These are phyloP conservation scores for Phialophora expanda DNA, from an alignment of 2,329 filamentous ascomycete species.

Conservation along the genomic window DNA sequence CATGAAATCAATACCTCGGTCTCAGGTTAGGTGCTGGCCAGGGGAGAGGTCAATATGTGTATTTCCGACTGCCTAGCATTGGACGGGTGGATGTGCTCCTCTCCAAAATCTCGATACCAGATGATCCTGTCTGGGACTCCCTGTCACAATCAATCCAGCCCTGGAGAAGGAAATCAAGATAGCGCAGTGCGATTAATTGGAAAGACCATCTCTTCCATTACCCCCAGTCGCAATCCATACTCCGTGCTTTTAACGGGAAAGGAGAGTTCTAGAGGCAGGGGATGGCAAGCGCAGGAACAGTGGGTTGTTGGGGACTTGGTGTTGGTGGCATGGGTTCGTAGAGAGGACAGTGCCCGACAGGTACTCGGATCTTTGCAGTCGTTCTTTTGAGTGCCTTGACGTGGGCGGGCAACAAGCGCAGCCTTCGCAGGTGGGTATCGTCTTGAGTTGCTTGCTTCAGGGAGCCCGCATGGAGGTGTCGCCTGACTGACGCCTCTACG, in stretches of 20 bases:
- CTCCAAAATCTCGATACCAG: conserved; percentile 2
- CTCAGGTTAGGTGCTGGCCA: neutral
- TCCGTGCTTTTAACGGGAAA: conserved; percentile 11
- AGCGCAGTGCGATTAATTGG: neutral
- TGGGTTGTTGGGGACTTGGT: conserved; percentile 3
- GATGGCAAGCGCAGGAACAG: conserved; percentile 2
- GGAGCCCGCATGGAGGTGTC: neutral
- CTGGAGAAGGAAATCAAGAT: conserved; percentile 4
- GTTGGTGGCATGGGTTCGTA: neutral
- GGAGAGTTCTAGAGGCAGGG: conserved; percentile 2
- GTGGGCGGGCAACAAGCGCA: conserved; percentile 1
- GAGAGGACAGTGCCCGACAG: neutral
- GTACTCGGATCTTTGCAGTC: neutral
- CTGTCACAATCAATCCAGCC: conserved; percentile 2
- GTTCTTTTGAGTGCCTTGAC: neutral
- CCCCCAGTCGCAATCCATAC: conserved; percentile 1
- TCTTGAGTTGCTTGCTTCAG: conserved; percentile 5
- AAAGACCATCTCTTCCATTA: conserved; percentile 4
- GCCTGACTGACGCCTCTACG: conserved; percentile 11
- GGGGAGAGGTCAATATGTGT: neutral
- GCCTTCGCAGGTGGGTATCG: neutral
- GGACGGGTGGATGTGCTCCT: neutral
- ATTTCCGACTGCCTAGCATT: conserved; percentile 1
- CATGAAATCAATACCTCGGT: neutral
- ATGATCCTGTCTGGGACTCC: neutral